Percentiles rank a stretch among this genome's conserved stretches.
Evolutionary conservation across 345 rosid genomes (phyloP).

Genomic region (Toxicodendron radicans): DNA sequence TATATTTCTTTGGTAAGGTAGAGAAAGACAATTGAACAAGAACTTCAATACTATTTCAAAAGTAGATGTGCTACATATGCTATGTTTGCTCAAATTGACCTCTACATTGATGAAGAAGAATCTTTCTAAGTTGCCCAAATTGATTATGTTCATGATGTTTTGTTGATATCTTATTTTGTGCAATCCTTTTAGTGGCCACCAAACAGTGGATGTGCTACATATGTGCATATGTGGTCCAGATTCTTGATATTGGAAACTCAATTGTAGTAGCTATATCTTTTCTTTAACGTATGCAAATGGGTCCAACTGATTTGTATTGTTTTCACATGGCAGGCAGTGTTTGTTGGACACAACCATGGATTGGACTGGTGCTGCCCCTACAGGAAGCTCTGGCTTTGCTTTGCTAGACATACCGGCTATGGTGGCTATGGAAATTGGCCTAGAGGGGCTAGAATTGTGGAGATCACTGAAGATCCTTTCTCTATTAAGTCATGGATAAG

Average conservation of each 20-base stretch:
- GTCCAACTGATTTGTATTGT: background rate
- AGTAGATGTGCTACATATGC: background rate
- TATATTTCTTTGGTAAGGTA: background rate
- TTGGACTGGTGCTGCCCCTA: conserved; percentile 95
- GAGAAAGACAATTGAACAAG: background rate
- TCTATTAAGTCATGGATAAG: conserved; percentile 79
- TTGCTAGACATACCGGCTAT: conserved; percentile 82
- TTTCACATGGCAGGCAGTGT: conserved; percentile 61
- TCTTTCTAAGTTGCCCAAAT: too few relatives aligned
- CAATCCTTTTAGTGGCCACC: background rate
- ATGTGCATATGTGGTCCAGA: background rate
- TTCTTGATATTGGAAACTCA: background rate
- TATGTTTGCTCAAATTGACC: too few relatives aligned
- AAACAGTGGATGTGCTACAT: background rate
- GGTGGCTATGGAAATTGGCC: conserved; percentile 89
- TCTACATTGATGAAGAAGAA: too few relatives aligned
- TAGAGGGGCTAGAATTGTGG: conserved; percentile 80
- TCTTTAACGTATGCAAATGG: conserved; percentile 9
- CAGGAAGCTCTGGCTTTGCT: conserved; percentile 81
- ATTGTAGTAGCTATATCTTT: conserved; percentile 7
- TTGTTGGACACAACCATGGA: conserved; percentile 96
- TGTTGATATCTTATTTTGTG: background rate
- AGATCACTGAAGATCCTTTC: conserved; percentile 63
- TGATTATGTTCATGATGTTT: background rate
- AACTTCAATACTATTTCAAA: background rate